Percentiles rank a stretch among this genome's conserved stretches.
Conservation (phyloP, 805 yeast species). For the Isabelozyma rhagii region DNA sequence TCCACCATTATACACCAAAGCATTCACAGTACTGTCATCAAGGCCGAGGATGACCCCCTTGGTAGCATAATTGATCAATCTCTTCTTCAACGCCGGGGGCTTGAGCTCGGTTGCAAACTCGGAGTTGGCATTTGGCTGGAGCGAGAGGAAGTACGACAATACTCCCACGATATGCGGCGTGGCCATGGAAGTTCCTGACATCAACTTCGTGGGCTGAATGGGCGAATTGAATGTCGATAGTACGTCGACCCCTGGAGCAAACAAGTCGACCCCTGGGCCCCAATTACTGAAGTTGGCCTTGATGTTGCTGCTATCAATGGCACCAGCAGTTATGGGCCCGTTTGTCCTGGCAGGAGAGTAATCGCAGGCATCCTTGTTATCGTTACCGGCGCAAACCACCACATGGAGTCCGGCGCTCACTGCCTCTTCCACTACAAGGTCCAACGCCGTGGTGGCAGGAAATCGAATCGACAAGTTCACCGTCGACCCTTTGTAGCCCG, state of each 20-base stretch:
- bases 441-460: slow-evolving; percentile 84
- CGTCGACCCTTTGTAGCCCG: slow-evolving; percentile 78
- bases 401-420: slow-evolving; percentile 84
- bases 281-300: slow-evolving; percentile 53
- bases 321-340: slow-evolving; percentile 52
- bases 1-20: slow-evolving; percentile 22
- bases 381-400: slow-evolving; percentile 97
- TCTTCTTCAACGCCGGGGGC: slow-evolving; percentile 53
- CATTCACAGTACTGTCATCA: slow-evolving; percentile 51
- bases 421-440: slow-evolving; percentile 86
- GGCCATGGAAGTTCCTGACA: slow-evolving; percentile 66
- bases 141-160: slow-evolving; percentile 53
- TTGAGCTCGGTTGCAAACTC: slow-evolving; percentile 46
- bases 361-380: slow-evolving; percentile 72
- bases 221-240: slow-evolving; percentile 56
- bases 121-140: slow-evolving; percentile 50
- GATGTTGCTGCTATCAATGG: slow-evolving; percentile 41
- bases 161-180: slow-evolving; percentile 59
- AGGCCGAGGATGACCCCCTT: slow-evolving; percentile 44
- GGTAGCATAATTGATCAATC: slow-evolving; percentile 51
- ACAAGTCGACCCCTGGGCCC: slow-evolving; percentile 52
- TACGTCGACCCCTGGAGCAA: slow-evolving; percentile 56
- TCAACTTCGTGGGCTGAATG: slow-evolving; percentile 45
- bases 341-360: slow-evolving; percentile 61
- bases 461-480: slow-evolving; percentile 96